A percentile compares a stretch with the other conserved stretches of the same genome.
Conservation (phyloP, 306 rosid genomes). For the Purshia tridentata region DNA sequence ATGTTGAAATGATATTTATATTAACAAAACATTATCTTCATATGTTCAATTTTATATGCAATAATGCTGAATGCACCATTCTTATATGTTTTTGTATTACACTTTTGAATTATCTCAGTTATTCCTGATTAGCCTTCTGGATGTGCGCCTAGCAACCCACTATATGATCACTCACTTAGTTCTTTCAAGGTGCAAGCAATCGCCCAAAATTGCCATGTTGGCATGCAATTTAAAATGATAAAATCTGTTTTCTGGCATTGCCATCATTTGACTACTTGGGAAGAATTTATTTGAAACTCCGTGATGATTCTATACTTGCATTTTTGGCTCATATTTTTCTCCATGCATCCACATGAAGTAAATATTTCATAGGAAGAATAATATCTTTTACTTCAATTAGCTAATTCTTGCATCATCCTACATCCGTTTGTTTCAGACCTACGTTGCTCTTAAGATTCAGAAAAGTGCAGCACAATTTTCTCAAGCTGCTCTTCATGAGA, state of each 20-base stretch:
- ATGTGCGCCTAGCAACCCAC: no score
- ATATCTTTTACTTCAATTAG: not conserved
- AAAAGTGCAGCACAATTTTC: slow-evolving; percentile 92
- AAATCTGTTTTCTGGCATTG: not conserved
- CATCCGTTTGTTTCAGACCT: slow-evolving; percentile 45
- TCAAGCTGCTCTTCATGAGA: slow-evolving; percentile 95
- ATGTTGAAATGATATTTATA: not conserved
- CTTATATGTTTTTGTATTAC: not conserved
- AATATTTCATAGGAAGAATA: not conserved
- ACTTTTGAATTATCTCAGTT: not conserved
- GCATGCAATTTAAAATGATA: not conserved
- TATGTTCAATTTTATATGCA: not conserved
- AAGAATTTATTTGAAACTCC: not conserved
- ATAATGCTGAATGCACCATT: not conserved
- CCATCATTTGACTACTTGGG: not conserved
- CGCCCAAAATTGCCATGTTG: not conserved
- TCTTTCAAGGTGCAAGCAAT: not conserved
- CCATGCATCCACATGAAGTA: not conserved
- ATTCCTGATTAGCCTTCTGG: not conserved
- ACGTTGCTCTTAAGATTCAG: slow-evolving; percentile 97
- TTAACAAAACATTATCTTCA: not conserved
- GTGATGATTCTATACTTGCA: not conserved
- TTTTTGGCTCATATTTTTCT: not conserved
- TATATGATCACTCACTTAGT: not conserved
- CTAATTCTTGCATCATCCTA: slow-evolving; percentile 12